These are phyloP conservation scores for Neurospora sp. DNA, from an alignment of 495 filamentous ascomycete genomes.

Conservation along the genomic window DNA sequence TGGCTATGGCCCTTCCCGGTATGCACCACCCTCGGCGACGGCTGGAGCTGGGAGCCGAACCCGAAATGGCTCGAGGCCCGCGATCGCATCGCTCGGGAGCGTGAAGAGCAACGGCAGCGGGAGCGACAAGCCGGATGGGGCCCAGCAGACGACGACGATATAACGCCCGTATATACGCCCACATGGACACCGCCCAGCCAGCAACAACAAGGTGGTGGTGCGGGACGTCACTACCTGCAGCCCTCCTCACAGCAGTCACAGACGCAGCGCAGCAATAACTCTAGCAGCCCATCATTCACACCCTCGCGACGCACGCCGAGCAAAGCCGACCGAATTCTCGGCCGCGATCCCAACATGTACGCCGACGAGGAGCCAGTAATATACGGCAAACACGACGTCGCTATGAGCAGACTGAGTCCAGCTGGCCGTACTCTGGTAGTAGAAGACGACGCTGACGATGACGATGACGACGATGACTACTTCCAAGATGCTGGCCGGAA, in stretches of 20 bases:
- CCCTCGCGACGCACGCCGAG: conserved; percentile 22
- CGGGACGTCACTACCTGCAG: conserved; percentile 23
- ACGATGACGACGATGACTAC: conserved; percentile 3
- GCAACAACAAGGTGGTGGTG: conserved; percentile 7
- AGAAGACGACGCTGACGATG: conserved; percentile 19
- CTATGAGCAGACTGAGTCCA: conserved; percentile 31
- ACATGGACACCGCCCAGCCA: conserved; percentile 3
- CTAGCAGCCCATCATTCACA: background rate
- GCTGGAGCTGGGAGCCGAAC: conserved; percentile 91
- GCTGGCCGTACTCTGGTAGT: conserved; percentile 24
- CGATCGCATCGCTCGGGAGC: conserved; percentile 45
- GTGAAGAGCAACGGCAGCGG: conserved; percentile 49
- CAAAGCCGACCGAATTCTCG: conserved; percentile 41
- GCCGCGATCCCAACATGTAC: conserved; percentile 39
- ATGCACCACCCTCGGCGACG: conserved; percentile 75
- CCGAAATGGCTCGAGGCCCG: conserved; percentile 57
- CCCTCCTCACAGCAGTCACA: background rate
- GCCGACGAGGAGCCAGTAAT: conserved; percentile 21
- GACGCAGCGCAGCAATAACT: background rate
- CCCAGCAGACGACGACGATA: conserved; percentile 7
- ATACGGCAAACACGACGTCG: conserved; percentile 19
- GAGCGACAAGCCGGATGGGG: conserved; percentile 49
- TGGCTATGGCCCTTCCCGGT: conserved; percentile 72
- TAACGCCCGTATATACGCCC: conserved; percentile 13
- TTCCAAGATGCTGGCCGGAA: background rate